Evolutionary conservation across 2,329 filamentous ascomycete genomes (phyloP).

Genomic region (Penicillium occitanis): DNA sequence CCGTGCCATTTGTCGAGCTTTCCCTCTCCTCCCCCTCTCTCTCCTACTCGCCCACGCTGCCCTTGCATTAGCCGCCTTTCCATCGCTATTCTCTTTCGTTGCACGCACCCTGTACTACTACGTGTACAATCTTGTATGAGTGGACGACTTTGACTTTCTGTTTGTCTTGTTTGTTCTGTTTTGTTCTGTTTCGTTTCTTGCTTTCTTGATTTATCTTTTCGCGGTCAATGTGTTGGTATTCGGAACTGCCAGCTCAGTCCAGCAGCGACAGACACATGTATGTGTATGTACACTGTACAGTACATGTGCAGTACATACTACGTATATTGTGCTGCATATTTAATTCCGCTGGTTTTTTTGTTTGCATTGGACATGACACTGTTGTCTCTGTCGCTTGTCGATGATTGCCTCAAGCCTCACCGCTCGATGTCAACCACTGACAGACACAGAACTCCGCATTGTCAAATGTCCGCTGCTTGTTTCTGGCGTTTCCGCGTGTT

Average conservation of each 20-base stretch:
- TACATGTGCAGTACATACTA: slow-evolving; percentile 7
- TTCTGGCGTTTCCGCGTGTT: slow-evolving; percentile 6
- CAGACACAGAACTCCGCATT: not conserved
- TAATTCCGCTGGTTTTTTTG: not conserved
- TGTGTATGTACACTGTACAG: slow-evolving; percentile 8
- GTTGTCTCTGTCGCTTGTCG: not conserved
- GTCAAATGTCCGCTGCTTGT: not conserved
- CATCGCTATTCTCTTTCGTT: slow-evolving; percentile 7
- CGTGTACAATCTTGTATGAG: slow-evolving; percentile 21
- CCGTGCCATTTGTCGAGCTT: not conserved
- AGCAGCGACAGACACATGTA: slow-evolving; percentile 5
- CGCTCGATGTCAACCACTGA: slow-evolving; percentile 9
- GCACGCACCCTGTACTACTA: slow-evolving; percentile 16
- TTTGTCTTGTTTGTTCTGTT: slow-evolving; percentile 6
- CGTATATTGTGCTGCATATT: slow-evolving; percentile 11
- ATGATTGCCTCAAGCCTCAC: slow-evolving; percentile 9
- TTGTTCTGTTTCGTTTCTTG: not conserved
- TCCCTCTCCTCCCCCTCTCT: not conserved
- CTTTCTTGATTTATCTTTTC: not conserved
- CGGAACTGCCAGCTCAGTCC: slow-evolving; percentile 17
- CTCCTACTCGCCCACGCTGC: slow-evolving; percentile 15
- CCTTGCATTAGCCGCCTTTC: slow-evolving; percentile 17
- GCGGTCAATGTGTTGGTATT: not conserved
- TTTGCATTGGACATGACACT: slow-evolving; percentile 4
- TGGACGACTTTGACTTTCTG: slow-evolving; percentile 15